Conservation (phyloP, 345 rosid genomes). For the Bretschneidera sinensis region DNA sequence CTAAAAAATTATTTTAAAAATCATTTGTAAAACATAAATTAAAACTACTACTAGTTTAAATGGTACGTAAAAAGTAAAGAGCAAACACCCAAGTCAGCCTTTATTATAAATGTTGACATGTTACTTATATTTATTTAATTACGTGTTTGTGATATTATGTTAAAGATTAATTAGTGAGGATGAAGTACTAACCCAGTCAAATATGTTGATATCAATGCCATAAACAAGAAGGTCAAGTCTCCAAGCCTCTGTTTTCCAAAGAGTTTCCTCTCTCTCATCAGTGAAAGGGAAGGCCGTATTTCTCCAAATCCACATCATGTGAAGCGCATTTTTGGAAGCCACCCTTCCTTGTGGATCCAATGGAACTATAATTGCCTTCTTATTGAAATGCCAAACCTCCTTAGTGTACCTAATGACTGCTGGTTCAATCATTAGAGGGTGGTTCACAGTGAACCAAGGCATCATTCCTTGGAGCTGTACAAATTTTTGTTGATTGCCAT, state of each 20-base stretch:
- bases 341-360: slow-evolving; percentile 59
- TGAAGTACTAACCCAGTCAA: slow-evolving; percentile 33
- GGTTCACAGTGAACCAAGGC: slow-evolving; percentile 57
- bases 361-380: slow-evolving; percentile 46
- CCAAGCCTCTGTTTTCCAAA: slow-evolving; percentile 63
- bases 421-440: slow-evolving; percentile 40
- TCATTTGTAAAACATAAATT: too few species aligned
- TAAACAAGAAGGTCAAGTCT: slow-evolving; percentile 42
- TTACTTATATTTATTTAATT: too few species aligned
- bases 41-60: too few species aligned
- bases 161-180: too few species aligned
- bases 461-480: slow-evolving; percentile 25
- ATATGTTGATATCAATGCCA: slow-evolving; percentile 25
- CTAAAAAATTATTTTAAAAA: too few species aligned
- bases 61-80: too few species aligned
- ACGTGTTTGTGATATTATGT: too few species aligned
- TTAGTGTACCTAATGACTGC: slow-evolving; percentile 50
- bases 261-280: slow-evolving; percentile 41
- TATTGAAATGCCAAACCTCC: slow-evolving; percentile 54
- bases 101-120: too few species aligned
- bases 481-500: slow-evolving; percentile 20
- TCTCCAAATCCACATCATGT: slow-evolving; percentile 77
- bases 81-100: too few species aligned
- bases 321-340: slow-evolving; percentile 41
- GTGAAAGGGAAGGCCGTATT: slow-evolving; percentile 55